These are phyloP conservation scores for Colletotrichum sp. DNA, from an alignment of 2,329 filamentous ascomycete species.

Conservation along the genomic window DNA sequence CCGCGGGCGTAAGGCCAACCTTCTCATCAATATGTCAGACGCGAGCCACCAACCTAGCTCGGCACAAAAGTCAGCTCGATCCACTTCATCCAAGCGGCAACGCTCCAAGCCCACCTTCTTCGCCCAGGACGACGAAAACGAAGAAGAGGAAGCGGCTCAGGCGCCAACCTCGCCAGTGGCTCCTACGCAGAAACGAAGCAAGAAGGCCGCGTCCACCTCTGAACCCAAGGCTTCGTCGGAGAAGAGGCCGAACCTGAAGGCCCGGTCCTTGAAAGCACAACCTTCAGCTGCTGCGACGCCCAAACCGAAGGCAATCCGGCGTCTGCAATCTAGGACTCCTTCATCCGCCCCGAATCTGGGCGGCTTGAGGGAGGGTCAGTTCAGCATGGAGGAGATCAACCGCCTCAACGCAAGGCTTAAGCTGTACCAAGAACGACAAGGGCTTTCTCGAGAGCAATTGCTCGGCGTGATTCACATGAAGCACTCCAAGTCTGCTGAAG, in stretches of 20 bases:
- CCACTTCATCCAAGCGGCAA: constrained; percentile 41
- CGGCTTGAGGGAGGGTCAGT: constrained; percentile 37
- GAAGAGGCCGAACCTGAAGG: not conserved
- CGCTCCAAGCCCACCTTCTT: constrained; percentile 51
- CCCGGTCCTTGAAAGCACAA: not conserved
- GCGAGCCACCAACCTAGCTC: constrained; percentile 9
- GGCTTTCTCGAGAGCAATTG: constrained; percentile 48
- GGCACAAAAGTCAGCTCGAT: constrained; percentile 25
- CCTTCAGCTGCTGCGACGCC: not conserved
- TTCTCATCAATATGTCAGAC: constrained; percentile 19
- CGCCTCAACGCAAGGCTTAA: constrained; percentile 29
- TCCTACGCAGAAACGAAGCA: not conserved
- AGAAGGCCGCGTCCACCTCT: not conserved
- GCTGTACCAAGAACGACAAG: constrained; percentile 45
- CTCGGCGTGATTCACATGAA: constrained; percentile 47
- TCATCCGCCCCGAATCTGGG: not conserved
- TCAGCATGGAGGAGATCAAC: constrained; percentile 44
- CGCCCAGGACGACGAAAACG: constrained; percentile 31
- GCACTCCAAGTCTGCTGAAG: constrained; percentile 26
- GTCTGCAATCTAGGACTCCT: not conserved
- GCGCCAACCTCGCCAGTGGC: not conserved
- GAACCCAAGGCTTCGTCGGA: not conserved
- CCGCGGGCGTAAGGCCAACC: not conserved
- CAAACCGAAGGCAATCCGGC: not conserved
- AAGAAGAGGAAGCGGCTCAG: not conserved